These are phyloP conservation scores for Penicillium brevicompactum DNA, from an alignment of 2,329 filamentous ascomycete genomes.

Conservation along the genomic window DNA sequence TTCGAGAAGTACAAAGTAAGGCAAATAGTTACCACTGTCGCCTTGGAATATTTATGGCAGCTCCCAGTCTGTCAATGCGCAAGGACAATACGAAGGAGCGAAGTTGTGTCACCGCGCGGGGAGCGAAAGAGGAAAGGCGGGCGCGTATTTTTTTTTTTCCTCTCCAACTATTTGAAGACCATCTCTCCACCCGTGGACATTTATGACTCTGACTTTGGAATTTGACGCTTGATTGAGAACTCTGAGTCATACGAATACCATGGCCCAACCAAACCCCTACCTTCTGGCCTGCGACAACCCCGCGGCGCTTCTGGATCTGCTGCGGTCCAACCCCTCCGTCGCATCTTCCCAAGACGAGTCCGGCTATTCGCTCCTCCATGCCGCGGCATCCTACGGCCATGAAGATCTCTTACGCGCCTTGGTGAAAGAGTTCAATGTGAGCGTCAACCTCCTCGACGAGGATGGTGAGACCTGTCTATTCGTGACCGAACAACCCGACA, in stretches of 20 bases:
- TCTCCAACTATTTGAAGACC: neutral
- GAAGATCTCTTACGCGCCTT: constrained; percentile 75
- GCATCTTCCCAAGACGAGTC: constrained; percentile 83
- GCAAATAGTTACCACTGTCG: neutral
- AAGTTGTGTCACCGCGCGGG: constrained; percentile 22
- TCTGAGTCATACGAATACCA: constrained; percentile 17
- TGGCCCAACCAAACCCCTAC: constrained; percentile 62
- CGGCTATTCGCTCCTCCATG: constrained; percentile 92
- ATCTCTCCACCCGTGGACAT: neutral
- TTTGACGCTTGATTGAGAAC: neutral
- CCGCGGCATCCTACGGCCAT: constrained; percentile 90
- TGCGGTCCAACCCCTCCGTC: constrained; percentile 72
- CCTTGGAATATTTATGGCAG: neutral
- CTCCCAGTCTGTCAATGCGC: neutral
- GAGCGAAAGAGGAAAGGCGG: constrained; percentile 25
- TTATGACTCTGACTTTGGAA: neutral
- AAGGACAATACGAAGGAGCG: neutral
- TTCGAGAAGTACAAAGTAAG: neutral
- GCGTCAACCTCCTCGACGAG: constrained; percentile 82
- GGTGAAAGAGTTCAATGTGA: constrained; percentile 73
- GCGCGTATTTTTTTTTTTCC: constrained; percentile 4
- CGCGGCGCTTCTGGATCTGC: constrained; percentile 69
- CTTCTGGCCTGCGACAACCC: constrained; percentile 82
- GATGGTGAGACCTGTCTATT: constrained; percentile 95
- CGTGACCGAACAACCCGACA: constrained; percentile 78